Conservation (phyloP, 257 asterid genomes). For the Capsicum baccatum region DNA sequence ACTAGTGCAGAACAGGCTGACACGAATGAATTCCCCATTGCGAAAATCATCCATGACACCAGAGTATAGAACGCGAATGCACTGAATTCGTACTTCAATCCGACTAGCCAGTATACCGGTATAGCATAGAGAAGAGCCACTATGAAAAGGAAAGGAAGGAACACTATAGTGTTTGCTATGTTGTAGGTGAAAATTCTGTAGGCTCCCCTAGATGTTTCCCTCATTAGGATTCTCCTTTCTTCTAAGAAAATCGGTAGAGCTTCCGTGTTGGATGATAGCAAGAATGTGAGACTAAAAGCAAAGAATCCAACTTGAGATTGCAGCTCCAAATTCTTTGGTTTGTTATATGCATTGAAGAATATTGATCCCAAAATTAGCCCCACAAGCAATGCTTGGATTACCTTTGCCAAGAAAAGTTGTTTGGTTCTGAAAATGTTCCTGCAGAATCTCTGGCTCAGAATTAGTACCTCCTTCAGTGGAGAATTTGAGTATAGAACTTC, state of each 20-base stretch:
- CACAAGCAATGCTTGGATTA: constrained; percentile 59
- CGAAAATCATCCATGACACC: constrained; percentile 64
- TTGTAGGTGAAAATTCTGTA: constrained; percentile 74
- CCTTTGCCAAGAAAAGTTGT: constrained; percentile 62
- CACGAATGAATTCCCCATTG: constrained; percentile 73
- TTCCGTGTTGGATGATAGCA: constrained; percentile 82
- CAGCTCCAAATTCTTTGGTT: constrained; percentile 42
- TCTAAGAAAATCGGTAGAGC: constrained; percentile 83
- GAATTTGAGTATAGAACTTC: constrained; percentile 48
- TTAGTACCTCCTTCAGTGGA: constrained; percentile 50
- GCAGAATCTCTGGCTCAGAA: constrained; percentile 63
- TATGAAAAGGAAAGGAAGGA: constrained; percentile 66
- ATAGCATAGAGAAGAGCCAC: constrained; percentile 61
- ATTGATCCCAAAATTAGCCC: constrained; percentile 74
- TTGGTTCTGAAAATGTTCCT: constrained; percentile 66
- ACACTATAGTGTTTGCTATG: constrained; percentile 65
- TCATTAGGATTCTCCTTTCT: constrained; percentile 63
- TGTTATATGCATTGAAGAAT: constrained; percentile 49
- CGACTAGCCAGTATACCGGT: constrained; percentile 77
- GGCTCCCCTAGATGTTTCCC: constrained; percentile 79
- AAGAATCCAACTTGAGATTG: constrained; percentile 76
- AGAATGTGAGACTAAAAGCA: constrained; percentile 70
- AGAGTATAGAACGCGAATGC: constrained; percentile 62
- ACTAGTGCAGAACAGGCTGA: constrained; percentile 66
- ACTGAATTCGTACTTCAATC: constrained; percentile 46